These are phyloP conservation scores for Metahyphopichia silvanorum DNA, from an alignment of 805 yeast genomes.

Conservation along the genomic window DNA sequence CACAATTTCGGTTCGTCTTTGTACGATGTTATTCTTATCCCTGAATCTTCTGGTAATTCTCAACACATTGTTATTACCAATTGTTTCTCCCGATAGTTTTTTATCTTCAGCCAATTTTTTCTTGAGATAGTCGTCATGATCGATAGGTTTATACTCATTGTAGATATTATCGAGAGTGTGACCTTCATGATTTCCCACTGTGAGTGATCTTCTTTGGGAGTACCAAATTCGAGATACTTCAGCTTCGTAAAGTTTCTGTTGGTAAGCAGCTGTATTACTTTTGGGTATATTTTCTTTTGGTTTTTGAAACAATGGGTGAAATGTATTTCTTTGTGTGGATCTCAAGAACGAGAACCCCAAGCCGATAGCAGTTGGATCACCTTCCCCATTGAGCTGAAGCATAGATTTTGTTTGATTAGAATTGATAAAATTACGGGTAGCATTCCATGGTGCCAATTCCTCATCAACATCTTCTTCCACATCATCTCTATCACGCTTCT, in stretches of 20 bases:
- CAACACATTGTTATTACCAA: constrained; percentile 23
- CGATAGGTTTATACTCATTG: constrained; percentile 34
- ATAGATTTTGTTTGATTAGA: constrained; percentile 97
- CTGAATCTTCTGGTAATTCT: constrained; percentile 72
- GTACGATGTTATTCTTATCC: constrained; percentile 83
- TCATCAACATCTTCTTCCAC: constrained; percentile 67
- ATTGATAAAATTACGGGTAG: constrained; percentile 84
- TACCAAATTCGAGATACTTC: constrained; percentile 90
- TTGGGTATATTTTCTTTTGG: constrained; percentile 37
- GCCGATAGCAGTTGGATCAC: constrained; percentile 91
- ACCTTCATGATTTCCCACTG: constrained; percentile 31
- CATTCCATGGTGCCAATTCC: constrained; percentile 90
- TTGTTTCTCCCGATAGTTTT: constrained; percentile 21
- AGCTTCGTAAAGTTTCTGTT: constrained; percentile 88
- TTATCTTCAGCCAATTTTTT: constrained; percentile 27
- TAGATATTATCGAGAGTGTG: constrained; percentile 36
- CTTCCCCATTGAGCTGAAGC: constrained; percentile 91
- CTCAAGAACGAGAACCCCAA: constrained; percentile 84
- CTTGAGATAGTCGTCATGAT: constrained; percentile 29
- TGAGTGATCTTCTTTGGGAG: constrained; percentile 64
- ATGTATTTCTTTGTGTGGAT: constrained; percentile 95
- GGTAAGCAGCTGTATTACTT: constrained; percentile 45
- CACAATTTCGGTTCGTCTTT: constrained; percentile 72
- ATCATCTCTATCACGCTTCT: constrained; percentile 22
- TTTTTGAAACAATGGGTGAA: constrained; percentile 41